Evolutionary conservation across 1,284 basidiomycete genomes (phyloP).

Genomic region (Anthracocystis walkeri): DNA sequence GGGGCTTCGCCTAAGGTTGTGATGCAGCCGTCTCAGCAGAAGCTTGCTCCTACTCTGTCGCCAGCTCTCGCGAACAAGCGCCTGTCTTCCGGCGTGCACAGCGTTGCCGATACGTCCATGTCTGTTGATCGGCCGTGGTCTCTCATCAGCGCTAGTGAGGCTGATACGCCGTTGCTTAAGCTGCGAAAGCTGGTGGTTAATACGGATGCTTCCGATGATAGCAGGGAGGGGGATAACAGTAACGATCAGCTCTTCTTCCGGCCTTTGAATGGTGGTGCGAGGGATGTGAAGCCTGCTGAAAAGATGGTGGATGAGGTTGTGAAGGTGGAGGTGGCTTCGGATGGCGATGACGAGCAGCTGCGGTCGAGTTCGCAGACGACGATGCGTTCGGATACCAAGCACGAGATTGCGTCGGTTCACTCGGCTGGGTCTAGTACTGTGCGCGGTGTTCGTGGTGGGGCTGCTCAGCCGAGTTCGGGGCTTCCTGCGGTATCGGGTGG

Average conservation of each 20-base stretch:
- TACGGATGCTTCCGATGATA: slow-evolving; percentile 36
- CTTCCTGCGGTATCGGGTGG: slow-evolving; percentile 14
- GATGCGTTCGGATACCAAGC: slow-evolving; percentile 38
- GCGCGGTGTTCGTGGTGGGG: slow-evolving; percentile 14
- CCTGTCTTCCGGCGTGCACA: slow-evolving; percentile 18
- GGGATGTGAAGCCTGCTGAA: background rate
- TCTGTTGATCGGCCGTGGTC: slow-evolving; percentile 49
- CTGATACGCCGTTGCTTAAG: slow-evolving; percentile 49
- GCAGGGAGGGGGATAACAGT: slow-evolving; percentile 18
- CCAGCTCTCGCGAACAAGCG: slow-evolving; percentile 6
- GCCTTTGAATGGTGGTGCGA: slow-evolving; percentile 4
- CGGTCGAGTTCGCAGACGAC: slow-evolving; percentile 31
- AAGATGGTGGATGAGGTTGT: slow-evolving; percentile 1
- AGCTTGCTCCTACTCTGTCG: slow-evolving; percentile 12
- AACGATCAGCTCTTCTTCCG: slow-evolving; percentile 42
- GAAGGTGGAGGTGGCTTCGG: background rate
- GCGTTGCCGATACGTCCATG: slow-evolving; percentile 27
- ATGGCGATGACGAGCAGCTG: slow-evolving; percentile 15
- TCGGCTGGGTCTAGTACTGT: slow-evolving; percentile 28
- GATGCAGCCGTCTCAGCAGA: slow-evolving; percentile 3
- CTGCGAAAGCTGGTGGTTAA: slow-evolving; percentile 46
- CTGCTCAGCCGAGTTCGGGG: slow-evolving; percentile 12
- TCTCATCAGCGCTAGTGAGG: slow-evolving; percentile 44
- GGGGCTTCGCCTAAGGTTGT: slow-evolving; percentile 3
- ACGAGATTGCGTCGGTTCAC: slow-evolving; percentile 34